Base-by-base conservation (phyloP, 495 filamentous ascomycete genomes). In the Pseudevernia furfuracea region DNA sequence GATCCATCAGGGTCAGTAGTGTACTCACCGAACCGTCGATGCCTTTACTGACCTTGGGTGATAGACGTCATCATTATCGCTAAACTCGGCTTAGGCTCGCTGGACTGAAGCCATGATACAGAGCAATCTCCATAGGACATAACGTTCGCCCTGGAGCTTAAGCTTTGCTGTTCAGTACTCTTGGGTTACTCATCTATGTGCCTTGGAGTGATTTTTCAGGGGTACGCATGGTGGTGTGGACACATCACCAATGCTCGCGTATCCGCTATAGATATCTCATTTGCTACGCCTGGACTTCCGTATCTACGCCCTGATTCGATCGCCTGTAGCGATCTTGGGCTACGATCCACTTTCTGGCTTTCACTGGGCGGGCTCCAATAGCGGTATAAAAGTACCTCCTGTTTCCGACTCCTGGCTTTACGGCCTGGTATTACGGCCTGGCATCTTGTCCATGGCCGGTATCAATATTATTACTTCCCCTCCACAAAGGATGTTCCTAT, bases 311-410 rank as follows among this genome's bases (percentile, higher is more conserved):
- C 5, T 55, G 4, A 12, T 21, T 10, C 28, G 4, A 32, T 55
- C 28, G 34, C 52, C 15, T 11, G 30, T 55, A 21, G 30, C 30
- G 15, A 34, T 1, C 52, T 28, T 6, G 4, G 14, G 17, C 52
- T 55, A 3, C 52, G 15, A 55, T 34, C 30, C 12, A 34, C 30
- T 19, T 55, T 21, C 28, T 21, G 30, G 30, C 30, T 34, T 9
- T 55, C 30, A 30, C 52, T 34, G 17, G 52, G 7, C 30, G 28
- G 17, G 17, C 34, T 17, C 52, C 19, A n/a, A 41, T 14, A 43
- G 41, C 28, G 53, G 30, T 48, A 41, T 34, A 63, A 63, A 63
- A 63, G 61, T 36, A 63, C 39, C 3, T 15, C 23, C 41, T 30
- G 52, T 55, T 63, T 56, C 36, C 41, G 39, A 21, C 11, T 43